Conservation (phyloP, 2,329 filamentous ascomycete species). For the Stagonosporopsis rhizophila region DNA sequence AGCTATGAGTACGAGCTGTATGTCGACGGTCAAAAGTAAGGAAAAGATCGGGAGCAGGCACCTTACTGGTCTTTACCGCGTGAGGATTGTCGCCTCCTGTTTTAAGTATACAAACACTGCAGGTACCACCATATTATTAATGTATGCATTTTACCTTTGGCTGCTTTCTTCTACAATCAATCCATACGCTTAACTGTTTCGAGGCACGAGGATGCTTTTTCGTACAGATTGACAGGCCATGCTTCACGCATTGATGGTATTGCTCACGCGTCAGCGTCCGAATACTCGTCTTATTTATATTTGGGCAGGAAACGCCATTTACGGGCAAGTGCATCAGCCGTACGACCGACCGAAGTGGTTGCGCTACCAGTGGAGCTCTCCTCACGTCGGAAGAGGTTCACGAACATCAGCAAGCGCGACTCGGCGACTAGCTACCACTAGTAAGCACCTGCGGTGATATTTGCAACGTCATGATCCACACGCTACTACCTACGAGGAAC, state of each 20-base stretch:
- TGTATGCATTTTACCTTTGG: background rate
- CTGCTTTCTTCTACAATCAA: background rate
- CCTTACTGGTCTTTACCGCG: background rate
- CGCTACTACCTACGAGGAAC: background rate
- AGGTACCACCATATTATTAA: background rate
- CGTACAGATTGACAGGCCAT: background rate
- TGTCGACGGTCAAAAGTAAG: conserved; percentile 12
- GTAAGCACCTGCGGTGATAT: background rate
- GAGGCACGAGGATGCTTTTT: background rate
- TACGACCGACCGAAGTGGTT: conserved; percentile 1
- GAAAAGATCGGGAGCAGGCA: background rate
- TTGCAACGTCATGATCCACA: conserved; percentile 6
- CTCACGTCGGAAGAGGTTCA: conserved; percentile 8
- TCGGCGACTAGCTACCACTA: background rate
- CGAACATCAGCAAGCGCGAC: conserved; percentile 1
- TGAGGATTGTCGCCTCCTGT: background rate
- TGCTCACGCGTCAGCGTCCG: background rate
- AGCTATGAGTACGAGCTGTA: conserved; percentile 30
- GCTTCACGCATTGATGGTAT: too few relatives aligned
- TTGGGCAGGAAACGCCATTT: too few relatives aligned
- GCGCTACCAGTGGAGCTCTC: background rate
- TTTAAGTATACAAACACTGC: background rate
- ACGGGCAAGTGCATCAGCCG: background rate
- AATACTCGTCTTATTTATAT: background rate
- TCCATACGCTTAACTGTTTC: background rate